These are phyloP conservation scores for Aspergillus sp. DNA, from an alignment of 2,329 filamentous ascomycete genomes.

Conservation along the genomic window DNA sequence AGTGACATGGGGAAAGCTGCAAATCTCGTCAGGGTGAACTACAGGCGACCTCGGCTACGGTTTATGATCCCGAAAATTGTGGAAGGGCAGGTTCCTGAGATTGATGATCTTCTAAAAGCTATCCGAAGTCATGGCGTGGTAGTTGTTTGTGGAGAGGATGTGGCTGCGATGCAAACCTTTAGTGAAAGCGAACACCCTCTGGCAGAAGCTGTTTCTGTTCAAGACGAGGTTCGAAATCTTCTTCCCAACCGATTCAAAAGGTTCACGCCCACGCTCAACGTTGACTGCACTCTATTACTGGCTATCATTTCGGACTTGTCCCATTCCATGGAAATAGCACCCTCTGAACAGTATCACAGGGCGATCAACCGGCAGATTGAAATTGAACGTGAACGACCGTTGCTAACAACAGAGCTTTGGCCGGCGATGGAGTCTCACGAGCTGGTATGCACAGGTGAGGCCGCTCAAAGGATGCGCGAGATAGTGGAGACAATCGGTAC, in stretches of 20 bases:
- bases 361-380: conserved; percentile 65
- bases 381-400: conserved; percentile 60
- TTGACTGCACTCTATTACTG: conserved; percentile 65
- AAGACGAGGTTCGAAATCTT: conserved; percentile 31
- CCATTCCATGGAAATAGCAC: conserved; percentile 49
- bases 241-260: conserved; percentile 42
- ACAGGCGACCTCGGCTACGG: conserved; percentile 59
- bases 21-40: conserved; percentile 56
- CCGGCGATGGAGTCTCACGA: conserved; percentile 57
- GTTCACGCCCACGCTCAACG: conserved; percentile 46
- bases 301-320: conserved; percentile 73
- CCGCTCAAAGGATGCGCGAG: conserved; percentile 64
- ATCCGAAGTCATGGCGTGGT: conserved; percentile 53
- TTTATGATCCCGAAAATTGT: conserved; percentile 62
- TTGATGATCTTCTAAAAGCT: conserved; percentile 57
- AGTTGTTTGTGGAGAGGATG: conserved; percentile 37
- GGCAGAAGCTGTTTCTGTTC: conserved; percentile 1
- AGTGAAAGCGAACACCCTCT: not conserved
- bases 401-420: conserved; percentile 62
- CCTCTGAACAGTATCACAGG: conserved; percentile 56
- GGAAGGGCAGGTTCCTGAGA: conserved; percentile 50
- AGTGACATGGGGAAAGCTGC: conserved; percentile 60
- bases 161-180: conserved; percentile 11
- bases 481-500: conserved; percentile 66
- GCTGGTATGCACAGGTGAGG: conserved; percentile 67